Percentiles rank a stretch among this genome's conserved stretches.
phyloP scores from a whole-genome alignment of 2,329 filamentous ascomycete species.

The Trematosphaeria pertusa region DNA sequence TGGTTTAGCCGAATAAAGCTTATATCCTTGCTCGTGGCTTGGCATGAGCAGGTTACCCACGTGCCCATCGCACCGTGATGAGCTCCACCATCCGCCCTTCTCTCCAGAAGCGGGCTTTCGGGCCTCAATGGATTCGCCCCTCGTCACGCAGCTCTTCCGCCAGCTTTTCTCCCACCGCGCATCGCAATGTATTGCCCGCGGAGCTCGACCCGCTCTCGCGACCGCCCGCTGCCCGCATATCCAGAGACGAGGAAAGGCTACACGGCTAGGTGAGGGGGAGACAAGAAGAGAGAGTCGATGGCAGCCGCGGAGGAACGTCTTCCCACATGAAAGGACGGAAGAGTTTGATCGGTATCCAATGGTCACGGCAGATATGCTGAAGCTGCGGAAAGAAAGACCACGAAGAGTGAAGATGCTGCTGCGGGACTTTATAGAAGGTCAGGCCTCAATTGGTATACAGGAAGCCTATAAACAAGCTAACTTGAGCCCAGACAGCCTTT shows the following conservation, averaged over 20 bases:
- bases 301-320: constrained; percentile 81
- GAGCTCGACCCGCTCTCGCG: constrained; percentile 44
- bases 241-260: constrained; percentile 41
- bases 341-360: constrained; percentile 84
- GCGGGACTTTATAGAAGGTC: constrained; percentile 95
- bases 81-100: constrained; percentile 20
- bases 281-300: constrained; percentile 72
- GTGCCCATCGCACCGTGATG: constrained; percentile 26
- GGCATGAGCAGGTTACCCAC: constrained; percentile 32
- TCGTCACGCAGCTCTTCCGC: constrained; percentile 79
- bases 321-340: constrained; percentile 76
- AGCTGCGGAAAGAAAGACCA: constrained; percentile 75
- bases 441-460: constrained; percentile 5
- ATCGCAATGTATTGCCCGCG: constrained; percentile 60
- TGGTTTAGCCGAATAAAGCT: constrained; percentile 25
- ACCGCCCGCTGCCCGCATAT: constrained; percentile 41
- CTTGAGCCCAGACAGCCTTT: constrained; percentile 74
- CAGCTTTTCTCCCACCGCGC: constrained; percentile 81
- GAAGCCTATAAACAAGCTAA: constrained; percentile 15
- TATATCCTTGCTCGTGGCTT: constrained; percentile 27
- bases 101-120: constrained; percentile 10
- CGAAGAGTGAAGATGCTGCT: constrained; percentile 94
- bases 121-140: constrained; percentile 77
- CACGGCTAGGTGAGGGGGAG: constrained; percentile 36
- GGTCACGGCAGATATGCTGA: constrained; percentile 82